A percentile compares a stretch with the other conserved stretches of the same genome.
These are phyloP conservation scores for Sclerotinia nivalis DNA, from an alignment of 2,329 filamentous ascomycete species.

Conservation along the genomic window DNA sequence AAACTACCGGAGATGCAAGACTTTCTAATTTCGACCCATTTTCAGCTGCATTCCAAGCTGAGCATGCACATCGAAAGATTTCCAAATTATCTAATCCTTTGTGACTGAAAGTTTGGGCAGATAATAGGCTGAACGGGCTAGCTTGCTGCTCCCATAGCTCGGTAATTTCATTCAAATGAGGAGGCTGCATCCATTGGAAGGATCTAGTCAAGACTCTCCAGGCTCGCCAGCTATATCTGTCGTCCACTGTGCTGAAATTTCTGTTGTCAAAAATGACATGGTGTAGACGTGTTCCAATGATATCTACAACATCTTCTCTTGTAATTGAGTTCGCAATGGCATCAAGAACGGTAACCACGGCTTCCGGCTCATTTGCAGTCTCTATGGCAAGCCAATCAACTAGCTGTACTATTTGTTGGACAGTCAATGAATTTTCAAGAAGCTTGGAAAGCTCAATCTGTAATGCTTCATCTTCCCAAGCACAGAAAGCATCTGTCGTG, in stretches of 20 bases:
- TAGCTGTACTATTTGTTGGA: constrained; percentile 43
- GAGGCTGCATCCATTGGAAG: constrained; percentile 29
- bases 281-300: constrained; percentile 41
- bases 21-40: constrained; percentile 26
- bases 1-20: constrained; percentile 25
- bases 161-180: constrained; percentile 30
- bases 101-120: not conserved
- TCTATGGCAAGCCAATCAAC: constrained; percentile 42
- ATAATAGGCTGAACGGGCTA: constrained; percentile 31
- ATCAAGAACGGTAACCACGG: constrained; percentile 44
- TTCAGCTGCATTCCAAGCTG: constrained; percentile 32
- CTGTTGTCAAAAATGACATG: constrained; percentile 39
- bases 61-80: constrained; percentile 34
- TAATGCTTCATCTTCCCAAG: constrained; percentile 40
- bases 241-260: constrained; percentile 31
- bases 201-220: constrained; percentile 37
- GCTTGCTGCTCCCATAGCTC: constrained; percentile 30
- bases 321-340: constrained; percentile 44
- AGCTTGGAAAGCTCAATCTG: constrained; percentile 36
- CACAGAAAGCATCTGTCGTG: constrained; percentile 29
- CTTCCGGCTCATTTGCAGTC: constrained; percentile 31
- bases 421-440: constrained; percentile 44
- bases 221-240: constrained; percentile 37
- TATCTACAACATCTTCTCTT: constrained; percentile 41
- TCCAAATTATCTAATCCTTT: constrained; percentile 33